Conservation (phyloP, 306 rosid genomes). For the Castanea sativa region DNA sequence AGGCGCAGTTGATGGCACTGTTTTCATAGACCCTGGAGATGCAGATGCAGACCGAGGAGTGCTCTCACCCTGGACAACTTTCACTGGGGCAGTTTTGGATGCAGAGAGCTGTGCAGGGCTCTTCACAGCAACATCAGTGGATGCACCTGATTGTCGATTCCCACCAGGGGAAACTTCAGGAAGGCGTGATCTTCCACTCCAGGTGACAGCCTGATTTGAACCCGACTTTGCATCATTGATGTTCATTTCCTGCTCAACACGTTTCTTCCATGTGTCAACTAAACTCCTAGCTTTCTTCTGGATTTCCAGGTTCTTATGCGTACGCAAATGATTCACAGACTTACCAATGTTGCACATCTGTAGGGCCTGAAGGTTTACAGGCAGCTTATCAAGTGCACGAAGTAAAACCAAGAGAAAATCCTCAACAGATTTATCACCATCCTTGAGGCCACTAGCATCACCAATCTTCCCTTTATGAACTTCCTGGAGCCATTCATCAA, state of each 20-base stretch:
- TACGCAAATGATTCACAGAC: slow-evolving; percentile 81
- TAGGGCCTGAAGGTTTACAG: slow-evolving; percentile 78
- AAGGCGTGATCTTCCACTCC: slow-evolving; percentile 50
- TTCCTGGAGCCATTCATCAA: slow-evolving; percentile 95
- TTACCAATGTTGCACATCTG: slow-evolving; percentile 85
- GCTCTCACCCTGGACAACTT: slow-evolving; percentile 54
- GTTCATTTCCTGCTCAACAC: slow-evolving; percentile 89
- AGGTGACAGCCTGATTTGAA: slow-evolving; percentile 52
- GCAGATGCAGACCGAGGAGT: slow-evolving; percentile 47
- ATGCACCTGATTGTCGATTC: slow-evolving; percentile 47
- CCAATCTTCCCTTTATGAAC: slow-evolving; percentile 78
- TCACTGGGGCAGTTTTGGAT: slow-evolving; percentile 54
- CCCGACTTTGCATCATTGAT: slow-evolving; percentile 64
- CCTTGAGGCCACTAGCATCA: slow-evolving; percentile 50
- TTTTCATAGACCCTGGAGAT: slow-evolving; percentile 60
- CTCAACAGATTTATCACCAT: slow-evolving; percentile 69
- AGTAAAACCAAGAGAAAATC: slow-evolving; percentile 82
- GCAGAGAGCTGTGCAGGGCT: slow-evolving; percentile 46
- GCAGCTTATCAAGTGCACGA: slow-evolving; percentile 89
- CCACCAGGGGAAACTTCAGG: slow-evolving; percentile 67
- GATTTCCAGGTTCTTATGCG: slow-evolving; percentile 75
- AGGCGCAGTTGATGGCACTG: slow-evolving; percentile 33
- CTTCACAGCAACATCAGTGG: slow-evolving; percentile 59
- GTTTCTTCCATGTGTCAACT: slow-evolving; percentile 94
- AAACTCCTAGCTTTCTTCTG: slow-evolving; percentile 83